These are phyloP conservation scores for Cymbopogon flexuosus DNA, from an alignment of 202 grass and related monocot species.

Conservation along the genomic window DNA sequence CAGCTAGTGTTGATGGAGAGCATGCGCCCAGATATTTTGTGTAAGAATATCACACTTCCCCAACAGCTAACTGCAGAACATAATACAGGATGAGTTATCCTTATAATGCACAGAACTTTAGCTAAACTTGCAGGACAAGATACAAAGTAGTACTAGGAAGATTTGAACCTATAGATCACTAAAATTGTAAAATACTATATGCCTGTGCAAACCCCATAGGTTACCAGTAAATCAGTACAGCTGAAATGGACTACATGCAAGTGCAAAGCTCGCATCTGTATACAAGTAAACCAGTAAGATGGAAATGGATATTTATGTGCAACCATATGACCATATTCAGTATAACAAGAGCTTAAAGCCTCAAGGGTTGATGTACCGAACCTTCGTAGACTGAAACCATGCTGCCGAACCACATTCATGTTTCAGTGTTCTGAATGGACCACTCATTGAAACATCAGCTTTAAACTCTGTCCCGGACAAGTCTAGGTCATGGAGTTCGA, in stretches of 20 bases:
- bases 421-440: constrained; percentile 41
- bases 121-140: background rate
- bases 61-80: constrained; percentile 46
- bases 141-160: background rate
- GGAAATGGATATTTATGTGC: background rate
- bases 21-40: background rate
- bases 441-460: constrained; percentile 30
- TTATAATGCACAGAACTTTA: constrained; percentile 6
- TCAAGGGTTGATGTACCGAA: constrained; percentile 25
- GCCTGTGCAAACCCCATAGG: background rate
- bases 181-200: background rate
- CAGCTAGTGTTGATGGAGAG: background rate
- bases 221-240: background rate
- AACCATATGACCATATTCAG: background rate
- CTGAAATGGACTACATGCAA: background rate
- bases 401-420: constrained; percentile 37
- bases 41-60: constrained; percentile 37
- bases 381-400: constrained; percentile 51
- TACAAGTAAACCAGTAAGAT: background rate
- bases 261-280: background rate
- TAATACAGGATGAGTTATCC: background rate
- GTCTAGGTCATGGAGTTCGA: constrained; percentile 33
- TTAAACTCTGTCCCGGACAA: constrained; percentile 31
- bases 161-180: background rate
- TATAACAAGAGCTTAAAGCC: constrained; percentile 22